A percentile compares a stretch with the other conserved stretches of the same genome.
Conservation (phyloP, 2,329 filamentous ascomycete genomes). For the Aspergillus sojae region DNA sequence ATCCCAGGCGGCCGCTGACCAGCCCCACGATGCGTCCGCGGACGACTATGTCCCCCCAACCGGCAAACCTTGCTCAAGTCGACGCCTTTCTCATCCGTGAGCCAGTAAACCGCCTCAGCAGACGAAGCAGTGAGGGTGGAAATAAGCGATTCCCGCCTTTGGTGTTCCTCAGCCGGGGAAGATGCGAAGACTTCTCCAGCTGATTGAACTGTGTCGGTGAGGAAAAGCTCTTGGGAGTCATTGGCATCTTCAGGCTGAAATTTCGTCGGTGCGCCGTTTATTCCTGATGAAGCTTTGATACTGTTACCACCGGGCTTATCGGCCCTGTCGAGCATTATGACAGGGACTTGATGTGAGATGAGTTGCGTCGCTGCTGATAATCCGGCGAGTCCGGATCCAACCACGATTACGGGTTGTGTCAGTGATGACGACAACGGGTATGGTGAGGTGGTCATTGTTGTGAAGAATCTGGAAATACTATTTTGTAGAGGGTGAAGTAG, state of each 20-base stretch:
- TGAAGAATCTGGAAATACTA: neutral
- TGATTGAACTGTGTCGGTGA: conserved; percentile 60
- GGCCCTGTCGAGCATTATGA: conserved; percentile 62
- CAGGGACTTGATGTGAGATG: conserved; percentile 54
- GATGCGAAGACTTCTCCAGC: conserved; percentile 48
- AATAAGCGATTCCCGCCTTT: conserved; percentile 50
- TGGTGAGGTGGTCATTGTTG: neutral
- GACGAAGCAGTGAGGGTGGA: conserved; percentile 53
- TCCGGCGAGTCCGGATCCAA: conserved; percentile 68
- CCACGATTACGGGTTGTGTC: conserved; percentile 53
- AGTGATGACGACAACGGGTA: neutral
- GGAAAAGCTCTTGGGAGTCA: conserved; percentile 49
- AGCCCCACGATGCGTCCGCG: conserved; percentile 61
- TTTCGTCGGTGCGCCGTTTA: conserved; percentile 63
- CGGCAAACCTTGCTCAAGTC: conserved; percentile 62
- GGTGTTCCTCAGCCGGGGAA: conserved; percentile 33
- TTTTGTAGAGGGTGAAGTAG: neutral
- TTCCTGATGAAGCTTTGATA: conserved; percentile 69
- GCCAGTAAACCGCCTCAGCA: conserved; percentile 57
- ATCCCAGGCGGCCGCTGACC: conserved; percentile 60
- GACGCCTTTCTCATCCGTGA: conserved; percentile 59
- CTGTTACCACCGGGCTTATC: conserved; percentile 65
- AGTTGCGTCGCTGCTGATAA: conserved; percentile 62
- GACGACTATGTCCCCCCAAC: conserved; percentile 61
- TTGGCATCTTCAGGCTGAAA: conserved; percentile 50